Evolutionary conservation across 139 green algal genomes (phyloP).

Genomic region (Trebouxia sp.): DNA sequence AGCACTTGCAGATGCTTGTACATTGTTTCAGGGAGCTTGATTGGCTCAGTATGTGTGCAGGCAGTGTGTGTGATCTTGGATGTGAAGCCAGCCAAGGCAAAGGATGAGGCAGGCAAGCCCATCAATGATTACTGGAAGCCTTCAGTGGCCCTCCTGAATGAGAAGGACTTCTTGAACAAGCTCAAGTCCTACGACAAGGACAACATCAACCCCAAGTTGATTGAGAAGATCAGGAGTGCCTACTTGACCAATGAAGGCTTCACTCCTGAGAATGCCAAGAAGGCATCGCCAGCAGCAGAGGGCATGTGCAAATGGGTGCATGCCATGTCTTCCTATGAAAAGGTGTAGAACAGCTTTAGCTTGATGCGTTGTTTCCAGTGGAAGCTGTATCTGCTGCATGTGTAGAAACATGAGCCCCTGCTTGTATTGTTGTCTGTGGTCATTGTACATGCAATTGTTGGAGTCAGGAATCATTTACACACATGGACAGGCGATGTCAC

Average conservation of each 20-base stretch:
- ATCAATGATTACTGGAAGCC: conserved; percentile 80
- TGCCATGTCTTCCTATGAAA: conserved; percentile 81
- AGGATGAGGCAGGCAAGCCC: conserved; percentile 64
- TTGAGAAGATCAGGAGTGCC: conserved; percentile 58
- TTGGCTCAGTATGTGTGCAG: conserved; percentile 41
- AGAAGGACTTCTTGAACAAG: conserved; percentile 73
- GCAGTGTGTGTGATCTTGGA: conserved; percentile 78
- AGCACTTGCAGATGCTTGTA: no score
- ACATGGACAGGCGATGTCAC: no score
- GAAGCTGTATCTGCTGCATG: not conserved
- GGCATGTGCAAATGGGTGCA: conserved; percentile 82
- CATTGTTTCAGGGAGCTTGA: not conserved
- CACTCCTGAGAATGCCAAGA: conserved; percentile 72
- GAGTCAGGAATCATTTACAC: no score
- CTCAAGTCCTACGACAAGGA: conserved; percentile 83
- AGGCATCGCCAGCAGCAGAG: conserved; percentile 63
- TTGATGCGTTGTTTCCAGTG: no score
- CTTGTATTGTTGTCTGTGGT: not conserved
- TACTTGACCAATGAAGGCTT: conserved; percentile 75
- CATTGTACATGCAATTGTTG: not conserved
- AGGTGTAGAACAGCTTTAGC: no score
- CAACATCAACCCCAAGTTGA: conserved; percentile 54
- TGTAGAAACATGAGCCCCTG: not conserved
- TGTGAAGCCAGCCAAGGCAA: conserved; percentile 69
- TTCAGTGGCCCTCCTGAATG: conserved; percentile 63